Percentiles rank a stretch among this genome's conserved stretches.
phyloP scores from a whole-genome alignment of 768 basidiomycete species.

The Dioszegia aurantiaca region DNA sequence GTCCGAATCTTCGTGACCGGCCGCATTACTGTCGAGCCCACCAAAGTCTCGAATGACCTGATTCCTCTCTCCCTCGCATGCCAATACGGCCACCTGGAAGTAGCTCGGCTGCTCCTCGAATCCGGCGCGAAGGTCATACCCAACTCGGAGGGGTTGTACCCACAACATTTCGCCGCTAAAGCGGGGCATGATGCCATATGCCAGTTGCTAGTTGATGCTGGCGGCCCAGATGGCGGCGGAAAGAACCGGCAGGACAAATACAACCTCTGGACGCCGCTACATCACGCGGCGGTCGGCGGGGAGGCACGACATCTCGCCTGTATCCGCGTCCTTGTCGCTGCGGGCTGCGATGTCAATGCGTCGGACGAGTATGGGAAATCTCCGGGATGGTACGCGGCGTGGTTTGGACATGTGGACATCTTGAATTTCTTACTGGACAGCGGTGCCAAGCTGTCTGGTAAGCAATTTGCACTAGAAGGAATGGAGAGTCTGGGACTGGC shows the following conservation, averaged over 20 bases:
- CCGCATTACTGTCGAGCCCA: conserved; percentile 61
- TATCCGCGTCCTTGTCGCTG: conserved; percentile 72
- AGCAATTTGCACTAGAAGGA: conserved; percentile 30
- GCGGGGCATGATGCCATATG: conserved; percentile 88
- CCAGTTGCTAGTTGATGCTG: conserved; percentile 63
- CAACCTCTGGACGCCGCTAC: conserved; percentile 96
- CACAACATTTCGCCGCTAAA: conserved; percentile 90
- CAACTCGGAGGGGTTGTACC: conserved; percentile 94
- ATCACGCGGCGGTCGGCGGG: conserved; percentile 88
- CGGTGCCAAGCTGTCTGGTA: conserved; percentile 42
- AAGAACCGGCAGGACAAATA: conserved; percentile 93
- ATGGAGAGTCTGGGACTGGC: conserved; percentile 46
- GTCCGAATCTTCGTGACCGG: conserved; percentile 72
- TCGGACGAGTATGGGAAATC: conserved; percentile 80
- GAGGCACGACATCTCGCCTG: conserved; percentile 59
- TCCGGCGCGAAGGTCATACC: conserved; percentile 74
- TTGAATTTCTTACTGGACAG: conserved; percentile 42
- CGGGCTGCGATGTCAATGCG: conserved; percentile 70
- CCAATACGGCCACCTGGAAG: conserved; percentile 79
- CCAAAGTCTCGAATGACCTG: conserved; percentile 63
- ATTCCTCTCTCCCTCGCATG: conserved; percentile 87
- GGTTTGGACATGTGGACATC: conserved; percentile 64
- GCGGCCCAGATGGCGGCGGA: conserved; percentile 56
- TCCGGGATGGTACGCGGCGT: conserved; percentile 90
- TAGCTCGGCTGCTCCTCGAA: conserved; percentile 71